Evolutionary conservation across 331 rosid species (phyloP), one percentile per base, ranked within the genome.

Genomic region (Prunus yedoensis): DNA sequence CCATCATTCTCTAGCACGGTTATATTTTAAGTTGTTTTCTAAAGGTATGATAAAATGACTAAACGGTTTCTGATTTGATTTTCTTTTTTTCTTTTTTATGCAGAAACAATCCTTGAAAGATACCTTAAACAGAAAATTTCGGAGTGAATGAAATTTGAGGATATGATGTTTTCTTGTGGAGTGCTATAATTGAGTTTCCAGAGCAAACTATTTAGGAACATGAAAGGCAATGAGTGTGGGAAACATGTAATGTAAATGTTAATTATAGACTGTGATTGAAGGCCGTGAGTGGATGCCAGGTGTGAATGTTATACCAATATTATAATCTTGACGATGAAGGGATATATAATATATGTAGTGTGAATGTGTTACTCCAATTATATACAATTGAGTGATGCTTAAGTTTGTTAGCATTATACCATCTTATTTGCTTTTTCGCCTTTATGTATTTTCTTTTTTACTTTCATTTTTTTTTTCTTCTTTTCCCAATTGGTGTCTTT

Each of bases 351-450:
- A 17, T 3, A 56, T 56, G 5, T n/a, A 18, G 57, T 73, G 68
- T 73, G 77, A 25, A 25, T 16, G 53, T 74, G 77, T 60, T 73
- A 60, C 27, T 43, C 41, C 67, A 72, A 72, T 72, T 45, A 57
- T 18, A 10, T 49, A 45, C 10, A 38, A 14, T 45, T 45, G 69
- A 73, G 77, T 73, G 45, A 59, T 11, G 28, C 68, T 14, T 18
- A 73, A 73, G 77, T 13, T 58, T 73, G 35, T 68, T 46, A 25
- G 23, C 3, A 16, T 10, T 25, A 32, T 58, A 72, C 13, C 43
- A 16, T 15, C 20, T 59, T 16, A 17, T 43, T 35, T 58, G 17
- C 16, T 2, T 35, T 25, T 23, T 28, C 56, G n/a, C 43, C 5
- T 73, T 73, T 28, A 8, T 11, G 5, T 23, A 1, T 25, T 47